Percentiles rank a stretch among this genome's conserved stretches.
phyloP scores from a whole-genome alignment of 1,139 yeast species.

The Yamadazyma pseudoaaseri region DNA sequence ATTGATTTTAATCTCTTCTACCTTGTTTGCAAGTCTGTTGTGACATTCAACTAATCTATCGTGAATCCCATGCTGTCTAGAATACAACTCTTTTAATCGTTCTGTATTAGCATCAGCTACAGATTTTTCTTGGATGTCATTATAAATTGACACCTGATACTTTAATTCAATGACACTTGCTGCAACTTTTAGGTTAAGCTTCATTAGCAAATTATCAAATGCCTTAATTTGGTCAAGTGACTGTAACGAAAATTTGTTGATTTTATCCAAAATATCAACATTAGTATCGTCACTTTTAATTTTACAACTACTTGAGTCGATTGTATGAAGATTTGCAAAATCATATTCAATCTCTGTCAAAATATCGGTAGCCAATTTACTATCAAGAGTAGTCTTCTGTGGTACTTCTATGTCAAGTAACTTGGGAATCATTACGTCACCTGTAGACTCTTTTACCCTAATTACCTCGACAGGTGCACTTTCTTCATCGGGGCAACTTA shows the following conservation, averaged over 20 bases:
- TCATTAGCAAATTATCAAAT: constrained; percentile 21
- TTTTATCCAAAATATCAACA: constrained; percentile 13
- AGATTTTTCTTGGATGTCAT: constrained; percentile 6
- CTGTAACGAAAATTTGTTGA: constrained; percentile 21
- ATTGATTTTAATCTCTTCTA: constrained; percentile 20
- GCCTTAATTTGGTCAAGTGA: constrained; percentile 18
- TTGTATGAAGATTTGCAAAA: not conserved
- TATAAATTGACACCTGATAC: constrained; percentile 21
- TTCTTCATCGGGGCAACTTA: constrained; percentile 8
- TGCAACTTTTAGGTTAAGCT: constrained; percentile 22
- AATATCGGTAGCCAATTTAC: constrained; percentile 6
- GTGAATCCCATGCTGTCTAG: constrained; percentile 23
- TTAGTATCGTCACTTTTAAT: constrained; percentile 4
- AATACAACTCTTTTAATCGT: constrained; percentile 15
- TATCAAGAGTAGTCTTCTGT: constrained; percentile 1
- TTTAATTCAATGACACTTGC: constrained; percentile 24
- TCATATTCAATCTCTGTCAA: constrained; percentile 12
- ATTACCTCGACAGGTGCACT: constrained; percentile 1
- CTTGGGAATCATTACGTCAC: constrained; percentile 1
- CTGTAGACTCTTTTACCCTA: constrained; percentile 3
- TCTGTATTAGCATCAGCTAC: constrained; percentile 9
- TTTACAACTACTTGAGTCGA: not conserved
- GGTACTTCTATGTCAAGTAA: not conserved
- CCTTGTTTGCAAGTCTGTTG: constrained; percentile 21
- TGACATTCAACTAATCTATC: constrained; percentile 22